Evolutionary conservation across 2,329 filamentous ascomycete species (phyloP).

Genomic region (Neurospora sp.): DNA sequence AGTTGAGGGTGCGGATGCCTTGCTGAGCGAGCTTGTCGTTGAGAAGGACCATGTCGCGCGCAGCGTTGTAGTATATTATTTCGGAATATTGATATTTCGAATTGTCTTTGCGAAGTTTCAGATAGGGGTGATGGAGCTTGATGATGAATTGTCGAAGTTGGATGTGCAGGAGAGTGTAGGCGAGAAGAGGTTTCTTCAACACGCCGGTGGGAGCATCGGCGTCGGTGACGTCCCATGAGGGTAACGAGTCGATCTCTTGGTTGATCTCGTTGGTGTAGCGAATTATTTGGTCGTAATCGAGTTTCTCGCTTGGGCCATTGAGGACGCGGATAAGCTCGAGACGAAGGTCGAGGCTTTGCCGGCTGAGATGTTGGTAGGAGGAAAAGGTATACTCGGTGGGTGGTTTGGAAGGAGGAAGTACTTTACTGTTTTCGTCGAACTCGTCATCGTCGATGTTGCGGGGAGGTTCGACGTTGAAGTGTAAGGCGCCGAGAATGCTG

Average conservation of each 20-base stretch:
- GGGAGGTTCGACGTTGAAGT: conserved; percentile 45
- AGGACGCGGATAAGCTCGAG: conserved; percentile 48
- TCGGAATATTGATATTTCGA: conserved; percentile 54
- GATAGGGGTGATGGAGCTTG: conserved; percentile 49
- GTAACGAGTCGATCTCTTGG: conserved; percentile 50
- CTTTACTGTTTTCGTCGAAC: conserved; percentile 43
- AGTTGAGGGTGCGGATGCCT: conserved; percentile 49
- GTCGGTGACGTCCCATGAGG: conserved; percentile 40
- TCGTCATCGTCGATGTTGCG: conserved; percentile 49
- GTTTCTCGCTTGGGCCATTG: conserved; percentile 42
- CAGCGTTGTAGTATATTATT: conserved; percentile 54
- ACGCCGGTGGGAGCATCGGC: conserved; percentile 24
- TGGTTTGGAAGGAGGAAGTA: conserved; percentile 41
- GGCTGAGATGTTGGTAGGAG: conserved; percentile 48
- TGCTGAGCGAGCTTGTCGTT: conserved; percentile 51
- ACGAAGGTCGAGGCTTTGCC: conserved; percentile 45
- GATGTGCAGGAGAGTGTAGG: conserved; percentile 50
- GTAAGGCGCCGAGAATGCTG: conserved; percentile 46
- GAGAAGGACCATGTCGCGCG: conserved; percentile 51
- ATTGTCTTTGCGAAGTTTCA: conserved; percentile 49
- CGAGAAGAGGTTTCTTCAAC: conserved; percentile 46
- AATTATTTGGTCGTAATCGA: conserved; percentile 53
- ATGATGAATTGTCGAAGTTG: conserved; percentile 54
- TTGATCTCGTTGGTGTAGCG: conserved; percentile 52
- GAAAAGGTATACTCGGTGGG: conserved; percentile 46